A percentile compares a stretch with the other conserved stretches of the same genome.
phyloP scores from a whole-genome alignment of 2,329 filamentous ascomycete species.

The Berkeleyomyces rouxiae region DNA sequence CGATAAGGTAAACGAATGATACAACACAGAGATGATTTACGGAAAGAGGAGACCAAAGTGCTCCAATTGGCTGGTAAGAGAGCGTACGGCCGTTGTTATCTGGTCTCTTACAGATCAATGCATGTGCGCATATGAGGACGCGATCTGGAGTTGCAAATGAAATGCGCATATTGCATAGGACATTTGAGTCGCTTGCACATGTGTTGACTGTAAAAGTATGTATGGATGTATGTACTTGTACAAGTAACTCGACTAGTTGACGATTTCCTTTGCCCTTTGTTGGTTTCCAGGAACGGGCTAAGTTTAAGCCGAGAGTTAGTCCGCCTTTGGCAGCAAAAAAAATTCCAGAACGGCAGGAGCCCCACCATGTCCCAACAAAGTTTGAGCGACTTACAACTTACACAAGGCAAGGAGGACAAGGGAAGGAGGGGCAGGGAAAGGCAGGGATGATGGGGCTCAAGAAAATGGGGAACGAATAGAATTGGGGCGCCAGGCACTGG shows the following conservation, averaged over 20 bases:
- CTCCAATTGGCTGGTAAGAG: not conserved
- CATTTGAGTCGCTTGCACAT: not conserved
- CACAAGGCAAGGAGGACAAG: not conserved
- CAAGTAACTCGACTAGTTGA: not conserved
- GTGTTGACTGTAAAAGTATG: not conserved
- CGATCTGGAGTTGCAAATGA: not conserved
- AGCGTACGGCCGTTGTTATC: not conserved
- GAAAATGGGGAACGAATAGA: not conserved
- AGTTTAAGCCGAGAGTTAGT: slow-evolving; percentile 2
- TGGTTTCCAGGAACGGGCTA: not conserved
- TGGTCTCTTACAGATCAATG: not conserved
- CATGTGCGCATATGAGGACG: not conserved
- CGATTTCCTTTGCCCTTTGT: not conserved
- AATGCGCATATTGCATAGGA: not conserved
- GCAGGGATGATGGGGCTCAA: not conserved
- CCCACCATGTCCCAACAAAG: slow-evolving; percentile 12
- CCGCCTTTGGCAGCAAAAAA: not conserved
- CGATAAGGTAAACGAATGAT: not conserved
- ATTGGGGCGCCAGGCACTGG: not conserved
- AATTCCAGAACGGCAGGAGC: not conserved
- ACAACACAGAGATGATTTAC: not conserved
- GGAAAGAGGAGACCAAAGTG: not conserved
- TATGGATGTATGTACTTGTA: not conserved
- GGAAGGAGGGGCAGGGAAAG: not conserved
- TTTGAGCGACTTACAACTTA: not conserved